Base-by-base conservation (phyloP, 192 early-diverging fungal species). In the Linnemannia exigua region DNA sequence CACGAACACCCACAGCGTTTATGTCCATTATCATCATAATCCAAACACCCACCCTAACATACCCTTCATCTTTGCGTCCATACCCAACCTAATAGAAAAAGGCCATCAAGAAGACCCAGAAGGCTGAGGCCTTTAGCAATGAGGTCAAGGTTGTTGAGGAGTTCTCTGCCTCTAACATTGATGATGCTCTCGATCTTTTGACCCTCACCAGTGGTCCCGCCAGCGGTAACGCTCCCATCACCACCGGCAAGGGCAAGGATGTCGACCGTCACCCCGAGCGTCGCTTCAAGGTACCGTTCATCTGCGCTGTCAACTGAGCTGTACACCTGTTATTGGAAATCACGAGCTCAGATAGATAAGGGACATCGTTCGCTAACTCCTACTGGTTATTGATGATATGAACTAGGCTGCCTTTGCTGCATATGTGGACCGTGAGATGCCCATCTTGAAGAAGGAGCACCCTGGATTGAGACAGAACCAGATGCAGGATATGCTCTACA, bases 241-340 rank as follows among this genome's bases (percentile, higher is more conserved):
- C 82, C 33, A 81, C 88, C 28, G 78, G 84, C 58, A 88, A 77
- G 51, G 85, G 72, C 36, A 93, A 92, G 51, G 86, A 90, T 74
- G 87, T 97, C 41, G 97, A 98, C 76, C 92, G 94, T 50, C 97
- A 98, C 87, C 97, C 97, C 14, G 97, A 98, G 88, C 92, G 95
- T 76, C 91, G 97, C 22, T 92, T 93, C 75, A 95, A 94, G 92
- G 88, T 88, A 79, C 31, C 12, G 28, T 15, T 12, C 1, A 5
- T 16, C 46, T 22, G 17, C 12, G 12, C 31, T 28, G 38, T 75
- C 68, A 41, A 28, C 77, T 19, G 22, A 11, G 8, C 61, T 25
- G 35, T n/a, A 68, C 19, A 16, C 16, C n/a, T 33, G 28, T n/a
- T n/a, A n/a, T 58, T 19, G 3, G 20, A 7, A 5, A 19, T 58